Conservation (phyloP, 2,329 filamentous ascomycete species). For the Trichoderma sp. region DNA sequence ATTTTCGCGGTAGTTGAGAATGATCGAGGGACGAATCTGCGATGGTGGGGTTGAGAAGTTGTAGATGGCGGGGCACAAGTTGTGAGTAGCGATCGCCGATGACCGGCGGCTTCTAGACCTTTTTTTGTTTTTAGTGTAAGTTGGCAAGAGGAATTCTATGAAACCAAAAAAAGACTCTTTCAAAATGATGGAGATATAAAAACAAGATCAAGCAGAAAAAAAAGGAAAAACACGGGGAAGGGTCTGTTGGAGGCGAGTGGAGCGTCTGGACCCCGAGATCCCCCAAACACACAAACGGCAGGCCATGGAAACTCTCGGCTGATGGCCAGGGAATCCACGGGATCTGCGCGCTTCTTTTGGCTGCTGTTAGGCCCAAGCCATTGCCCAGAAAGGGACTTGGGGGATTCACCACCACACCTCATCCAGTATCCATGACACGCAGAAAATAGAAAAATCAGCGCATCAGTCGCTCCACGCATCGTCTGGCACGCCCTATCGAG, state of each 20-base stretch:
- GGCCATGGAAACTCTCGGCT: constrained; percentile 12
- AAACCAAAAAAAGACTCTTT: neutral
- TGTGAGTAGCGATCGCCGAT: constrained; percentile 14
- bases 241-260: neutral
- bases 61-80: constrained; percentile 25
- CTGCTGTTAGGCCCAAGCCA: neutral
- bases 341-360: constrained; percentile 11
- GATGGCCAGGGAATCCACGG: constrained; percentile 10
- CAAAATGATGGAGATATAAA: neutral
- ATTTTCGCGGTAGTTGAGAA: constrained; percentile 33
- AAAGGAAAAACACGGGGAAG: neutral
- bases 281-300: neutral
- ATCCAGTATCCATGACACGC: constrained; percentile 13
- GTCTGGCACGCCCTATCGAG: neutral
- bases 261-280: neutral
- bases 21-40: constrained; percentile 27
- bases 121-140: constrained; percentile 7
- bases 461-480: constrained; percentile 19
- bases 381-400: neutral
- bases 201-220: neutral
- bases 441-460: neutral
- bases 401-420: constrained; percentile 1
- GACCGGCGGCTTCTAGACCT: constrained; percentile 17
- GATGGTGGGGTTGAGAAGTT: constrained; percentile 35
- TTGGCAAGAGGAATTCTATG: neutral